Evolutionary conservation across 805 yeast species (phyloP).

Genomic region (Ogataea henricii): DNA sequence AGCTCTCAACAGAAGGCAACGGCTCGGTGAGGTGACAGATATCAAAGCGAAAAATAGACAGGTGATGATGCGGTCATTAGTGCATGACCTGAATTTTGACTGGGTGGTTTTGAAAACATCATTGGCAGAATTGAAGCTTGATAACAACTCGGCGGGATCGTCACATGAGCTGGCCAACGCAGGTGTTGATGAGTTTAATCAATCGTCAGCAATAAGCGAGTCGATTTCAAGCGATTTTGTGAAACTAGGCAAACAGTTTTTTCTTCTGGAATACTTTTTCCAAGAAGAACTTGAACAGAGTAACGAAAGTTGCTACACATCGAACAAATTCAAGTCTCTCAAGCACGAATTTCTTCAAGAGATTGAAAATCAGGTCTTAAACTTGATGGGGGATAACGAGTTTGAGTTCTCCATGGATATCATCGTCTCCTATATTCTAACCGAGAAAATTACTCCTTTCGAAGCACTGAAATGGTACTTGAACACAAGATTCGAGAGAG

Average conservation of each 20-base stretch:
- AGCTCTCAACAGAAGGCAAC: conserved; percentile 18
- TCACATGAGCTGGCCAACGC: conserved; percentile 1
- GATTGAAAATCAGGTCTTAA: conserved; percentile 22
- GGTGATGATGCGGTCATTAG: conserved; percentile 26
- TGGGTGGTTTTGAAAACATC: conserved; percentile 19
- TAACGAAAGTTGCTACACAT: conserved; percentile 10
- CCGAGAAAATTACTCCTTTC: conserved; percentile 19
- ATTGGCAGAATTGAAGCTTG: conserved; percentile 9
- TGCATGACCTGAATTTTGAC: conserved; percentile 30
- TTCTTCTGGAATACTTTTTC: conserved; percentile 27
- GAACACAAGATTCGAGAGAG: conserved; percentile 21
- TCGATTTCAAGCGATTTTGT: conserved; percentile 22
- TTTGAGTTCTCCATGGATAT: conserved; percentile 31
- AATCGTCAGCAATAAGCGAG: conserved; percentile 14
- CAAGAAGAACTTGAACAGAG: conserved; percentile 14
- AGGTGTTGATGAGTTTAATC: conserved; percentile 7
- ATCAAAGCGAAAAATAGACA: conserved; percentile 20
- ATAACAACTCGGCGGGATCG: conserved; percentile 3
- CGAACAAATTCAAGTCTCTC: conserved; percentile 22
- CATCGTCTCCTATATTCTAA: conserved; percentile 26
- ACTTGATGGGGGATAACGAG: conserved; percentile 31
- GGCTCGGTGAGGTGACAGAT: conserved; percentile 5
- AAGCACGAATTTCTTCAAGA: conserved; percentile 20
- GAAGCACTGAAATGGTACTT: conserved; percentile 29
- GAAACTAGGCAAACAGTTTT: conserved; percentile 28